Conservation (phyloP, 768 basidiomycete genomes). For the Lactarius trivialis region DNA sequence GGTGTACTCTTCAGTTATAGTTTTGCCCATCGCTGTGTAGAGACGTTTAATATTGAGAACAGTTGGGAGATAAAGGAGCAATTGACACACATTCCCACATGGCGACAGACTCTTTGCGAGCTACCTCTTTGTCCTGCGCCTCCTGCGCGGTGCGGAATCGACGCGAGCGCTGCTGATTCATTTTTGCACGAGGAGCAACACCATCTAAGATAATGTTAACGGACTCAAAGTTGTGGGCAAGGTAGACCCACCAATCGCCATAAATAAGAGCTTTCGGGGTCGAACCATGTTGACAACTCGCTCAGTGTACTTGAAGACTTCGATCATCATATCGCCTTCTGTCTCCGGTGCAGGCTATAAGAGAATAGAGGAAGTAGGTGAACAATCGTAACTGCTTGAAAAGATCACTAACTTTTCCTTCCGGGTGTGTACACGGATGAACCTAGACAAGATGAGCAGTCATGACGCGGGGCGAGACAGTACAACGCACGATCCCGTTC, state of each 20-base stretch:
- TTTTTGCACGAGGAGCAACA: conserved; percentile 96
- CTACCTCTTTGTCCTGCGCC: conserved; percentile 89
- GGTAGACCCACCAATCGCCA: conserved; percentile 81
- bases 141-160: conserved; percentile 95
- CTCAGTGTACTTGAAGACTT: conserved; percentile 95
- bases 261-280: conserved; percentile 91
- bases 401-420: conserved; percentile 68
- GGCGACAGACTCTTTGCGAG: conserved; percentile 71
- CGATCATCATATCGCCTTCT: conserved; percentile 99
- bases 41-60: background rate
- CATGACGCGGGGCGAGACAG: background rate
- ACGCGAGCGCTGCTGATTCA: conserved; percentile 98
- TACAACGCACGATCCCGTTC: conserved; percentile 88
- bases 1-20: conserved; percentile 68
- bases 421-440: conserved; percentile 98
- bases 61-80: background rate
- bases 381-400: background rate
- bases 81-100: conserved; percentile 70
- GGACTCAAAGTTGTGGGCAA: conserved; percentile 1
- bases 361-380: background rate
- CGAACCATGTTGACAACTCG: conserved; percentile 95
- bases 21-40: conserved; percentile 83
- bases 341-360: conserved; percentile 88
- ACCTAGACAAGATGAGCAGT: conserved; percentile 44
- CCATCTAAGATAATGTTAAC: conserved; percentile 54